A percentile compares a stretch with the other conserved stretches of the same genome.
These are phyloP conservation scores for Exophiala viscosa DNA, from an alignment of 2,329 filamentous ascomycete species.

Conservation along the genomic window DNA sequence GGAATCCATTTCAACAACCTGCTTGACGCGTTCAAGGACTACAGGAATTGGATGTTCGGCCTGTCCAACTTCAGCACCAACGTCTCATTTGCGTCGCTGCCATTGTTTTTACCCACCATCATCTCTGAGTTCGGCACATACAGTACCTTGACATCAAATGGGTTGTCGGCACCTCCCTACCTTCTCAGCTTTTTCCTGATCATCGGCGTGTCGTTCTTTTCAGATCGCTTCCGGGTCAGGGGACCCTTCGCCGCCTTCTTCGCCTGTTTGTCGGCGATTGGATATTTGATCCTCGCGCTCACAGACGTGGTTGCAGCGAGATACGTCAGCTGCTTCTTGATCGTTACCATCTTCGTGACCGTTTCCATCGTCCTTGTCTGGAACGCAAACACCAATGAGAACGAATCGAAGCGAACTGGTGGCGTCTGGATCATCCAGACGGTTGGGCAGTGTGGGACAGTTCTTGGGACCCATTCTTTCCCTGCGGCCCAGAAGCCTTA, in stretches of 20 bases:
- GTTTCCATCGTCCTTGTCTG: conserved; percentile 69
- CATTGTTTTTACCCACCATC: conserved; percentile 62
- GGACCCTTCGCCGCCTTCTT: conserved; percentile 57
- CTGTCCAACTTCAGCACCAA: conserved; percentile 59
- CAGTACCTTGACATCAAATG: conserved; percentile 62
- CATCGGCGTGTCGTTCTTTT: conserved; percentile 58
- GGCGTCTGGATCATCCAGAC: conserved; percentile 62
- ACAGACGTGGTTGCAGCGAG: conserved; percentile 47
- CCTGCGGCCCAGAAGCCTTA: conserved; percentile 33
- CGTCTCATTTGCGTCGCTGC: conserved; percentile 62
- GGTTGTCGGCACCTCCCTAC: conserved; percentile 67
- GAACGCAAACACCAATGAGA: conserved; percentile 45
- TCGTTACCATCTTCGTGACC: conserved; percentile 63
- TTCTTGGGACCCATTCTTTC: conserved; percentile 56
- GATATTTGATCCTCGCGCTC: conserved; percentile 63
- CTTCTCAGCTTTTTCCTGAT: conserved; percentile 63
- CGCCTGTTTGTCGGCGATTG: conserved; percentile 55
- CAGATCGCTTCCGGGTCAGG: conserved; percentile 62
- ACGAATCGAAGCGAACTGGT: conserved; percentile 13
- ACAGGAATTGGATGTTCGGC: conserved; percentile 41
- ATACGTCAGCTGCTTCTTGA: conserved; percentile 53
- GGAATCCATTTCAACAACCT: conserved; percentile 23
- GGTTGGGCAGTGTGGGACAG: conserved; percentile 75
- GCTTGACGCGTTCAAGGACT: conserved; percentile 12
- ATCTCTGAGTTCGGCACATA: conserved; percentile 63